Evolutionary conservation across 2,329 filamentous ascomycete species (phyloP).

Genomic region (Aureobasidium uvarum): DNA sequence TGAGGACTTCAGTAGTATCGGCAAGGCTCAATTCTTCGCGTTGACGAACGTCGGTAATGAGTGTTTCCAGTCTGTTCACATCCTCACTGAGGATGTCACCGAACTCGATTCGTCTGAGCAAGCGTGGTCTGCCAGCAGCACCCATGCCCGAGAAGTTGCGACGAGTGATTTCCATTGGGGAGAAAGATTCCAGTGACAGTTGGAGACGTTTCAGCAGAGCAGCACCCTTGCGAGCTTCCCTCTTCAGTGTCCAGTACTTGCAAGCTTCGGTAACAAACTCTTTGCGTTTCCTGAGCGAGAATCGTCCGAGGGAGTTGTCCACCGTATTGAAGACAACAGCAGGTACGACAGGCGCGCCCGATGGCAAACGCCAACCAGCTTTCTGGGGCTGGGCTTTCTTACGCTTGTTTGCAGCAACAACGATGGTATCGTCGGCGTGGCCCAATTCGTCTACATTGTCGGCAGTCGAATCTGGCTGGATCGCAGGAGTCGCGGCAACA

Average conservation of each 20-base stretch:
- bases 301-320: constrained; percentile 76
- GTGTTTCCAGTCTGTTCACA: constrained; percentile 68
- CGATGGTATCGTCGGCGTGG: constrained; percentile 50
- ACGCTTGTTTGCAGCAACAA: constrained; percentile 59
- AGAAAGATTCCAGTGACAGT: constrained; percentile 92
- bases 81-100: constrained; percentile 72
- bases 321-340: constrained; percentile 84
- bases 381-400: constrained; percentile 58
- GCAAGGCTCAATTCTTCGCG: constrained; percentile 77
- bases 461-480: constrained; percentile 42
- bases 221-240: constrained; percentile 86
- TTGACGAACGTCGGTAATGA: constrained; percentile 69
- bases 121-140: constrained; percentile 70
- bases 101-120: constrained; percentile 84
- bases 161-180: constrained; percentile 93
- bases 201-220: constrained; percentile 90
- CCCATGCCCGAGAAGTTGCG: constrained; percentile 97
- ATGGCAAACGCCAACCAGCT: constrained; percentile 85
- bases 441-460: constrained; percentile 47
- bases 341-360: constrained; percentile 90
- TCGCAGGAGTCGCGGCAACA: constrained; percentile 68
- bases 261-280: constrained; percentile 92
- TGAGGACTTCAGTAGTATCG: constrained; percentile 63
- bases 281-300: constrained; percentile 80
- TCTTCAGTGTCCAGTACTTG: constrained; percentile 96